Percentiles rank a stretch among this genome's conserved stretches.
phyloP scores from a whole-genome alignment of 441 rosid genomes.

The Arabidopsis hybrid region DNA sequence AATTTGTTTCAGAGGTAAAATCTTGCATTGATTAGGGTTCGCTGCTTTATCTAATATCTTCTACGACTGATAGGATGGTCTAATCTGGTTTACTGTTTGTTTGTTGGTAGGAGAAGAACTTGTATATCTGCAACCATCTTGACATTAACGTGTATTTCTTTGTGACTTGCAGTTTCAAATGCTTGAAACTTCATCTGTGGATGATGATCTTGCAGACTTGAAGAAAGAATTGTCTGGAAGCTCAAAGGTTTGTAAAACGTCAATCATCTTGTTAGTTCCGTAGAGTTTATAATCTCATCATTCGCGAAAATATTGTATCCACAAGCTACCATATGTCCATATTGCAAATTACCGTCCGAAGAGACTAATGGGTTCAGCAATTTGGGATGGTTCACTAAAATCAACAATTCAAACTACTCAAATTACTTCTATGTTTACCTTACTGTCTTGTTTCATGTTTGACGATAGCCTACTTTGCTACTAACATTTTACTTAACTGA shows the following conservation, averaged over 20 bases:
- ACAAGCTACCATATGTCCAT: neutral
- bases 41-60: neutral
- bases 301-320: neutral
- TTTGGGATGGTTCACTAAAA: conserved; percentile 3
- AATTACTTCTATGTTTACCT: neutral
- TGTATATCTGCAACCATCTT: neutral
- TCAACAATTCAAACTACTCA: neutral
- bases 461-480: neutral
- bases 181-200: conserved; percentile 59
- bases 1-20: conserved; percentile 6
- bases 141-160: conserved; percentile 17
- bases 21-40: conserved; percentile 13
- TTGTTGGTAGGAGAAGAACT: neutral
- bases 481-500: neutral
- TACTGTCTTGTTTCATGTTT: neutral
- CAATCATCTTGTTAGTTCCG: neutral
- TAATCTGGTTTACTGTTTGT: conserved; percentile 15
- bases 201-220: conserved; percentile 58
- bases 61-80: neutral
- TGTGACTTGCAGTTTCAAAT: conserved; percentile 51
- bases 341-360: neutral
- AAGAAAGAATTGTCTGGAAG: conserved; percentile 57
- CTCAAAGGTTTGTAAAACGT: conserved; percentile 50
- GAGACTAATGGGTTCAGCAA: neutral
- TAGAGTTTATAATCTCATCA: neutral